These are phyloP conservation scores for Aspergillus sergii DNA, from an alignment of 2,329 filamentous ascomycete genomes.

Conservation along the genomic window DNA sequence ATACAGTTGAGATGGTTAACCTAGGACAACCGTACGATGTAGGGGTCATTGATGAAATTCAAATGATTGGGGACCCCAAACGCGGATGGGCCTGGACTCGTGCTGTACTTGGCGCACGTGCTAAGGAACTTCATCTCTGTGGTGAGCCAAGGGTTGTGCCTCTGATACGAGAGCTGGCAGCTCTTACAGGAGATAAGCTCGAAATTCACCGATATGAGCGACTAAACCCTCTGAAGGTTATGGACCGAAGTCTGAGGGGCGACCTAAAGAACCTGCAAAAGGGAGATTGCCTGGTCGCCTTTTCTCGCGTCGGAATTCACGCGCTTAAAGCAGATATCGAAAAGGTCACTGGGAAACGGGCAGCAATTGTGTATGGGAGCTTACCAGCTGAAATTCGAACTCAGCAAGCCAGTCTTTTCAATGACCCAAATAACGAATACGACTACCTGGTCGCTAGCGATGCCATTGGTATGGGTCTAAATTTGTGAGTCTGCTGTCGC, in stretches of 20 bases:
- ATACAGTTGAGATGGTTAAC: conserved; percentile 90
- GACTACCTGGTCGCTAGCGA: conserved; percentile 93
- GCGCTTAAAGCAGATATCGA: conserved; percentile 78
- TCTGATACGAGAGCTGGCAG: conserved; percentile 75
- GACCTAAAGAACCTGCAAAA: conserved; percentile 72
- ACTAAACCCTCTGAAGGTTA: conserved; percentile 74
- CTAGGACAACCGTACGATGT: conserved; percentile 69
- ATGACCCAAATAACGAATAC: conserved; percentile 93
- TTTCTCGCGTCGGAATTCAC: conserved; percentile 82
- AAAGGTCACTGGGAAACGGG: conserved; percentile 71
- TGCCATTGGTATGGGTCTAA: conserved; percentile 96
- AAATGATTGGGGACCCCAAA: conserved; percentile 83
- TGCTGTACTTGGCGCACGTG: conserved; percentile 82
- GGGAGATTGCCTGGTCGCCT: conserved; percentile 87
- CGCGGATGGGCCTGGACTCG: conserved; percentile 95
- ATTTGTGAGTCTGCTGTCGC: conserved; percentile 62
- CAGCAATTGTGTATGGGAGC: conserved; percentile 90
- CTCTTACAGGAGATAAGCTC: conserved; percentile 78
- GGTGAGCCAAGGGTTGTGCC: conserved; percentile 83
- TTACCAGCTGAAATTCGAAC: conserved; percentile 90
- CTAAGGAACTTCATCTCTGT: conserved; percentile 88
- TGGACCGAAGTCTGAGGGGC: conserved; percentile 63
- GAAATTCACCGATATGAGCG: conserved; percentile 82
- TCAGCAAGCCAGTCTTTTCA: conserved; percentile 89
- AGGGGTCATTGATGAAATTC: conserved; percentile 96